Percentiles rank a stretch among this genome's conserved stretches.
Conservation (phyloP, 208 protist species). For the Plasmodiophora brassicae region DNA sequence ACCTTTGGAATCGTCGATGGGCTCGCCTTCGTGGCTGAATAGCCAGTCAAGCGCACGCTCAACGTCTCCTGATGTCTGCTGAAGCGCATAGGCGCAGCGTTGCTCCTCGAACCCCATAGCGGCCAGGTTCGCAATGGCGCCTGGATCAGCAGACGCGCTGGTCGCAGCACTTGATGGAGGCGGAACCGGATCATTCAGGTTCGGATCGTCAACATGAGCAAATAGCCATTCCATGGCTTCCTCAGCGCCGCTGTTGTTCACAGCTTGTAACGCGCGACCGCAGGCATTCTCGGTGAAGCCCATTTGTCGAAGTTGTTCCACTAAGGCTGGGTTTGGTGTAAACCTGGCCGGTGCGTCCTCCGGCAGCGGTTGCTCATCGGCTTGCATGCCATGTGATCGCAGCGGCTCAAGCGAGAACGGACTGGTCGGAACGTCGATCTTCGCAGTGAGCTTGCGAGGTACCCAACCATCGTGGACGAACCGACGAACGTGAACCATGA, state of each 20-base stretch:
- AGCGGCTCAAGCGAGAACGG: slow-evolving; percentile 48
- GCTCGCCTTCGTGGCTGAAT: neutral
- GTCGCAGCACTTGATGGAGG: neutral
- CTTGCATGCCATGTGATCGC: slow-evolving; percentile 30
- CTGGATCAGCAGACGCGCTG: neutral
- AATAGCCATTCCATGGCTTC: slow-evolving; percentile 67
- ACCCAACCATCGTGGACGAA: slow-evolving; percentile 53
- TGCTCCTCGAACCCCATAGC: neutral
- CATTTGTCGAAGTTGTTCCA: slow-evolving; percentile 46
- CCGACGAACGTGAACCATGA: slow-evolving; percentile 69
- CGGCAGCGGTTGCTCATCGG: slow-evolving; percentile 50
- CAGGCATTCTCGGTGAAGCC: slow-evolving; percentile 43
- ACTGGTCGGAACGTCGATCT: neutral
- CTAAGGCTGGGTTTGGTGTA: neutral
- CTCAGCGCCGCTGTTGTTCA: slow-evolving; percentile 55
- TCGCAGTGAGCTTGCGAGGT: slow-evolving; percentile 35
- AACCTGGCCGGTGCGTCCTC: slow-evolving; percentile 38
- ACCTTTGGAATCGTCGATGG: too few species aligned
- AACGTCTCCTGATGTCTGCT: neutral
- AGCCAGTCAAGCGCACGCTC: neutral
- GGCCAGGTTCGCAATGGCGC: neutral
- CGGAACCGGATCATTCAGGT: neutral
- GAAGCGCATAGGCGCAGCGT: neutral
- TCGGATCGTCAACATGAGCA: slow-evolving; percentile 61
- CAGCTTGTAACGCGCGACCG: slow-evolving; percentile 32